Conservation (phyloP, 768 basidiomycete genomes). For the Scleroderma citrinum region DNA sequence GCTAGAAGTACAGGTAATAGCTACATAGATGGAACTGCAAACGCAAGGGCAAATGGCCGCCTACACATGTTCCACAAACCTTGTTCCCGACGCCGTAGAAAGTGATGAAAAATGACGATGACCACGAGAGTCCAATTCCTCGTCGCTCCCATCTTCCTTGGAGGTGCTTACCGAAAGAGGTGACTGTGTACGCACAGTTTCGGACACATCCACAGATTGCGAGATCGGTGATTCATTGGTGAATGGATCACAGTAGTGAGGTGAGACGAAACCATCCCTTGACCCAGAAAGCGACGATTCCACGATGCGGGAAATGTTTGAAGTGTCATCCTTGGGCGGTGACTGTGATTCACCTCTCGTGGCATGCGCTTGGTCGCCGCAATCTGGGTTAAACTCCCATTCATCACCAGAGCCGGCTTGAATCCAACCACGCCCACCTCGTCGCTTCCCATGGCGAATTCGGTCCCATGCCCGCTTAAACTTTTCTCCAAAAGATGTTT, state of each 20-base stretch:
- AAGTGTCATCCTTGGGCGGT: constrained; percentile 1
- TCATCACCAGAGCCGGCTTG: constrained; percentile 44
- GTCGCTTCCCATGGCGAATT: constrained; percentile 14
- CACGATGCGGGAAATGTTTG: constrained; percentile 8
- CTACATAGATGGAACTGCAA: background rate
- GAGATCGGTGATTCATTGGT: constrained; percentile 9
- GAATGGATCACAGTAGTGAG: constrained; percentile 17
- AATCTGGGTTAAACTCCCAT: constrained; percentile 35
- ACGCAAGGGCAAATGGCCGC: background rate
- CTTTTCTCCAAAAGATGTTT: constrained; percentile 21
- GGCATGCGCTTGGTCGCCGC: constrained; percentile 5
- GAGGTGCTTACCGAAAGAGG: constrained; percentile 24
- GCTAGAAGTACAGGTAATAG: background rate
- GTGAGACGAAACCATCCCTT: constrained; percentile 6
- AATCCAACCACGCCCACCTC: constrained; percentile 42
- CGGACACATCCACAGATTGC: constrained; percentile 1
- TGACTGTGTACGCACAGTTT: constrained; percentile 20
- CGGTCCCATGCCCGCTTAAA: constrained; percentile 22
- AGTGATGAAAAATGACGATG: constrained; percentile 17
- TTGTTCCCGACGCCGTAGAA: constrained; percentile 36
- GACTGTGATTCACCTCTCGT: background rate
- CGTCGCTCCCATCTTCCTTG: constrained; percentile 11
- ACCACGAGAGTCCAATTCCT: constrained; percentile 4
- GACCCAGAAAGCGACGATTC: constrained; percentile 26
- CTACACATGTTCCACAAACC: constrained; percentile 39